Evolutionary conservation across 2,329 filamentous ascomycete genomes (phyloP).

Genomic region (Lecanicillium sp.): DNA sequence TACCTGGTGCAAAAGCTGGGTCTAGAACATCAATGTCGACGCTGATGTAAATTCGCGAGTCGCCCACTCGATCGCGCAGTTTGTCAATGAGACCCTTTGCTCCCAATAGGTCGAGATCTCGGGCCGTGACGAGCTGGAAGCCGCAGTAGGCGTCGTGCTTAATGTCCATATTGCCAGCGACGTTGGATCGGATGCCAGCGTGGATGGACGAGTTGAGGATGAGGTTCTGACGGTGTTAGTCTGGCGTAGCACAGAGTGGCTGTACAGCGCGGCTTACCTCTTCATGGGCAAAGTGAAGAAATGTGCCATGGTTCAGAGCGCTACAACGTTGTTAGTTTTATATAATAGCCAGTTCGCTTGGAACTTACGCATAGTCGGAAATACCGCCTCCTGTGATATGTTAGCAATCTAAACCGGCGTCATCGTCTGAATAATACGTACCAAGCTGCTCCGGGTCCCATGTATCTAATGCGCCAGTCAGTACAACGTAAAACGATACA

Average conservation of each 20-base stretch:
- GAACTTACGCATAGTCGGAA: slow-evolving; percentile 13
- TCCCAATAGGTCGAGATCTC: slow-evolving; percentile 71
- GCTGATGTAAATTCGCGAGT: slow-evolving; percentile 66
- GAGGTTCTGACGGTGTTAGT: slow-evolving; percentile 27
- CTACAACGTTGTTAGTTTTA: slow-evolving; percentile 7
- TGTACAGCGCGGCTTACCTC: slow-evolving; percentile 8
- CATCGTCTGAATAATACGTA: neutral
- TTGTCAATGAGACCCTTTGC: slow-evolving; percentile 54
- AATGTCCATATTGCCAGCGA: slow-evolving; percentile 37
- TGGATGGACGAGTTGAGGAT: slow-evolving; percentile 68
- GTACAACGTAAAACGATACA: neutral
- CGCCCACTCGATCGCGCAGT: slow-evolving; percentile 63
- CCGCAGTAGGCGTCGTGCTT: slow-evolving; percentile 15
- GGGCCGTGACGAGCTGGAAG: slow-evolving; percentile 14
- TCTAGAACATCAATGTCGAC: slow-evolving; percentile 76
- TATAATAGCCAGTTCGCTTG: neutral
- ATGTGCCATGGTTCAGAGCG: slow-evolving; percentile 17
- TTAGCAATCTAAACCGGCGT: neutral
- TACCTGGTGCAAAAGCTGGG: slow-evolving; percentile 33
- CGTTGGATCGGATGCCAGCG: slow-evolving; percentile 67
- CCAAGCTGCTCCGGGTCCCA: slow-evolving; percentile 15
- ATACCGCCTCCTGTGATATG: slow-evolving; percentile 11
- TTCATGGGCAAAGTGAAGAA: slow-evolving; percentile 17
- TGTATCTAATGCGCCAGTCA: slow-evolving; percentile 8
- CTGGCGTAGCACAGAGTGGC: neutral